A percentile compares a stretch with the other conserved stretches of the same genome.
phyloP scores from a whole-genome alignment of 805 yeast genomes.

The Pichia scutulata region DNA sequence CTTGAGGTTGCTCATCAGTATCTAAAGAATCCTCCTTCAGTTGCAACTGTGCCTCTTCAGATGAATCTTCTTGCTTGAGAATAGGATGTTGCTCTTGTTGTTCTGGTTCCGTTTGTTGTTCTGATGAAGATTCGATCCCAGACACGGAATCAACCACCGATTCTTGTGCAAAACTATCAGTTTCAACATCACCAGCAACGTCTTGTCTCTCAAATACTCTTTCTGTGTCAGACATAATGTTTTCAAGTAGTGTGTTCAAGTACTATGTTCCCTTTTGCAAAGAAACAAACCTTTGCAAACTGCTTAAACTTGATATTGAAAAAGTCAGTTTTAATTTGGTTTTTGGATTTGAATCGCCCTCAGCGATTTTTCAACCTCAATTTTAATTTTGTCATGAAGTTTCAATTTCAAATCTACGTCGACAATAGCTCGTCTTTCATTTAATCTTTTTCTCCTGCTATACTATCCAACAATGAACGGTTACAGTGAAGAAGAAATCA shows the following conservation, averaged over 20 bases:
- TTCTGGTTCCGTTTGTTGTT: background rate
- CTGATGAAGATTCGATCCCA: background rate
- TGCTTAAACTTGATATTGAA: background rate
- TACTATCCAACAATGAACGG: conserved; percentile 19
- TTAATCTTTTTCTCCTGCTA: too few relatives aligned
- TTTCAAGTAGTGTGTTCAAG: background rate
- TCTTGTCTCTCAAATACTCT: background rate
- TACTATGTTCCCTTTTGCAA: background rate
- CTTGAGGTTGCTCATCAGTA: background rate
- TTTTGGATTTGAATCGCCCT: background rate
- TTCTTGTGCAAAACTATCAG: background rate
- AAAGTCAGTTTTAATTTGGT: background rate
- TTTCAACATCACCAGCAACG: background rate
- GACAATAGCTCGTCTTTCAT: background rate
- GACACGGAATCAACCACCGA: background rate
- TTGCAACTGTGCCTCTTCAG: background rate
- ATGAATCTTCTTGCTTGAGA: background rate
- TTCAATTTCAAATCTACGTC: background rate
- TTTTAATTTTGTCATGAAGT: background rate
- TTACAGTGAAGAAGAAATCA: conserved; percentile 29
- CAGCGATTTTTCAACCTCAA: background rate
- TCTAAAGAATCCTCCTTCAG: background rate
- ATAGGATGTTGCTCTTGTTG: background rate
- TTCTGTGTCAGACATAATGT: background rate
- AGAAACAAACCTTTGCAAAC: background rate